A percentile compares a stretch with the other conserved stretches of the same genome.
phyloP scores from a whole-genome alignment of 176 grass and related monocot genomes.

The Alloteropsis semialata region DNA sequence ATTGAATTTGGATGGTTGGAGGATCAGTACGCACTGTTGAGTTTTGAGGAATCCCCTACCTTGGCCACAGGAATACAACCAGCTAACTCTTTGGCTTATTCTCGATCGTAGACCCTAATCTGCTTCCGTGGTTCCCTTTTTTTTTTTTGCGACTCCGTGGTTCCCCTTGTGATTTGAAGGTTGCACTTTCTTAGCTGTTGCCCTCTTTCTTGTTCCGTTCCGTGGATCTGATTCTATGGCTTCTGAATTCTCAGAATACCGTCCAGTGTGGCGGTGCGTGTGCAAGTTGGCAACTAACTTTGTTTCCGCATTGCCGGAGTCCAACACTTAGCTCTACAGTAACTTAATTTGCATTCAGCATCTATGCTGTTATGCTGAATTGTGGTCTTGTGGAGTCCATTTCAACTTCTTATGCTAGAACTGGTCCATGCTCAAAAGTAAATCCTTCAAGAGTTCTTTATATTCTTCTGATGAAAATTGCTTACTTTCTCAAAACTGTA shows the following conservation, averaged over 20 bases:
- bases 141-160: no score
- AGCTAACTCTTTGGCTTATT: conserved; percentile 27
- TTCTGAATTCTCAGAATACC: conserved; percentile 3
- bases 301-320: not conserved
- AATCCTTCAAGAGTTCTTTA: not conserved
- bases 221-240: conserved; percentile 36
- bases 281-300: not conserved
- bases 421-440: not conserved
- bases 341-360: not conserved
- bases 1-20: conserved; percentile 1
- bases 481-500: conserved; percentile 11
- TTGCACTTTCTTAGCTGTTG: conserved; percentile 31
- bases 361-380: not conserved
- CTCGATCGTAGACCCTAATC: conserved; percentile 18
- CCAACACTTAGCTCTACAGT: not conserved
- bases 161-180: conserved; percentile 22
- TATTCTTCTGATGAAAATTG: not conserved
- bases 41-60: not conserved
- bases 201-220: conserved; percentile 21
- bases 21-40: conserved; percentile 3
- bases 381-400: not conserved
- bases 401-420: not conserved
- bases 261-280: not conserved
- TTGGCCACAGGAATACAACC: not conserved
- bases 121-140: conserved; percentile 18